phyloP scores from a whole-genome alignment of 2,329 filamentous ascomycete genomes.

The Epichloe uncinata region DNA sequence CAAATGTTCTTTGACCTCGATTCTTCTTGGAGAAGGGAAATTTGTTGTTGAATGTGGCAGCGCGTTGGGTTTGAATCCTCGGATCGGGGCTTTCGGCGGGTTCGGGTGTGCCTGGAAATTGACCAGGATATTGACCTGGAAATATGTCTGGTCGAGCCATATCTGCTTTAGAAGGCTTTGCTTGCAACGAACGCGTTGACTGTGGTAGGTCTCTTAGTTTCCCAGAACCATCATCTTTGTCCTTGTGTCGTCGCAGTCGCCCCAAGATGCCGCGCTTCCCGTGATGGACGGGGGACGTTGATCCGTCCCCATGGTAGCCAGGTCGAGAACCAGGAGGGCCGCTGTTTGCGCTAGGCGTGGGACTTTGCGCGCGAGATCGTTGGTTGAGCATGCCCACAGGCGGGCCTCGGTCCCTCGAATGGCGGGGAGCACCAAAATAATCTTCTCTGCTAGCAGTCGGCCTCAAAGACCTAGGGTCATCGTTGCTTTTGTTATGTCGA shows the following conservation, averaged over 20 bases:
- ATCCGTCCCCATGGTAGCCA: constrained; percentile 33
- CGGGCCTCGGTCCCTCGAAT: constrained; percentile 38
- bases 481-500: constrained; percentile 57
- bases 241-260: constrained; percentile 37
- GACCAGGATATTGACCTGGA: constrained; percentile 19
- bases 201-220: constrained; percentile 35
- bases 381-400: constrained; percentile 32
- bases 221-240: constrained; percentile 38
- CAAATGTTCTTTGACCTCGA: constrained; percentile 30
- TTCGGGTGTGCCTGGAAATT: constrained; percentile 16
- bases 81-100: constrained; percentile 18
- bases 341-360: constrained; percentile 63
- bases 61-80: constrained; percentile 19
- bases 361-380: constrained; percentile 58
- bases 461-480: constrained; percentile 51
- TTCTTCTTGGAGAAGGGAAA: constrained; percentile 48
- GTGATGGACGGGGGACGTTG: constrained; percentile 42
- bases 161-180: constrained; percentile 36
- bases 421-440: constrained; percentile 27
- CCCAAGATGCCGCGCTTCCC: constrained; percentile 38
- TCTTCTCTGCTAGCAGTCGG: constrained; percentile 69
- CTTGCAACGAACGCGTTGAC: constrained; percentile 39
- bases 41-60: constrained; percentile 47
- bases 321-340: constrained; percentile 35
- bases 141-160: constrained; percentile 26